These are phyloP conservation scores for Chloris gayana DNA, from an alignment of 176 grass and related monocot species.

Conservation along the genomic window DNA sequence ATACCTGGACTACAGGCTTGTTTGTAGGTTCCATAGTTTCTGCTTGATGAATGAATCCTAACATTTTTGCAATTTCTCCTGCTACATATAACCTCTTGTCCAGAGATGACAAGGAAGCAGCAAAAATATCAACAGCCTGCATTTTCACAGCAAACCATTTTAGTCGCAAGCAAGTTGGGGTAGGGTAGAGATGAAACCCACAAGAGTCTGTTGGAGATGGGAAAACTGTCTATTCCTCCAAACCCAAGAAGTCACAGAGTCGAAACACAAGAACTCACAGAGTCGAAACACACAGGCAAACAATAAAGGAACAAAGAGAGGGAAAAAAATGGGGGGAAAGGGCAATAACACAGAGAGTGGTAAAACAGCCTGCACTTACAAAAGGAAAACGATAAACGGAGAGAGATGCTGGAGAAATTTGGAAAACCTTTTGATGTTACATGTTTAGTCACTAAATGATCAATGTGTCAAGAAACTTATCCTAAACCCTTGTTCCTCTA, in stretches of 20 bases:
- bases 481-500: conserved; percentile 17
- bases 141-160: neutral
- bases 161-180: no score
- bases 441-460: neutral
- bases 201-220: no score
- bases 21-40: conserved; percentile 45
- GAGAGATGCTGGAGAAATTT: conserved; percentile 19
- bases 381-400: conserved; percentile 3
- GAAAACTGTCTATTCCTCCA: no score
- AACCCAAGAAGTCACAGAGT: no score
- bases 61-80: conserved; percentile 68
- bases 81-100: conserved; percentile 65
- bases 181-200: no score
- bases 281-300: no score
- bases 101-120: conserved; percentile 58
- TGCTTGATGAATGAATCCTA: conserved; percentile 48
- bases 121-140: conserved; percentile 87
- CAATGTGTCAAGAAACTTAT: conserved; percentile 10
- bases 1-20: conserved; percentile 82
- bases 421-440: neutral
- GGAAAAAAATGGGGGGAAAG: no score
- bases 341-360: no score
- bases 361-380: conserved; percentile 49
- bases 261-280: no score
- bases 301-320: no score